Conservation (phyloP, 495 filamentous ascomycete genomes). For the Pyrenopolyporus hunteri region DNA sequence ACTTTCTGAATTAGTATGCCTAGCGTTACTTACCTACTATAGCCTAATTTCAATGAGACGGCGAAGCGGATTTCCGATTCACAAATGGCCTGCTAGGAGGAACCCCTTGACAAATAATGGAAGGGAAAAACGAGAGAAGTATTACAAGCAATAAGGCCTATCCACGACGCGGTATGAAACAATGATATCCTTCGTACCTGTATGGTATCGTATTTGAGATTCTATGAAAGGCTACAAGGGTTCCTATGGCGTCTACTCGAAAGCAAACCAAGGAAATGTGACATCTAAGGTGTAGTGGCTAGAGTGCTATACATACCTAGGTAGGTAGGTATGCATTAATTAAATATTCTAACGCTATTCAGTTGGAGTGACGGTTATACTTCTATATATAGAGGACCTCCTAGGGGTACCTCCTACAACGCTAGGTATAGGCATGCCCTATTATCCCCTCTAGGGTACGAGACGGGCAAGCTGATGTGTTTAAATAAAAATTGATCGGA, state of each 20-base stretch:
- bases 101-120: not conserved
- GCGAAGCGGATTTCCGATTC: not conserved
- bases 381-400: no score
- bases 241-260: not conserved
- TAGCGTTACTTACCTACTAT: not conserved
- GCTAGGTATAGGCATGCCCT: no score
- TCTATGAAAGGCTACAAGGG: no score
- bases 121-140: not conserved
- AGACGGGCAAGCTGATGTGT: no score
- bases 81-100: not conserved
- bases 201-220: no score
- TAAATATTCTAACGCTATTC: no score
- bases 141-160: not conserved
- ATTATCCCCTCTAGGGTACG: no score
- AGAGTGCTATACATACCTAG: not conserved
- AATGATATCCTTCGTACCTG: not conserved
- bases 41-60: no score
- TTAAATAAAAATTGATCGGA: no score
- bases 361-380: no score
- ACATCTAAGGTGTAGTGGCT: not conserved
- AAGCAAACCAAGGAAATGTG: not conserved
- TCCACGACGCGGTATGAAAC: not conserved
- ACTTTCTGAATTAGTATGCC: conserved; percentile 43
- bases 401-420: no score
- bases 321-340: no score